Evolutionary conservation across 2,329 filamentous ascomycete genomes (phyloP).

Genomic region (Diplocarpon rosae): DNA sequence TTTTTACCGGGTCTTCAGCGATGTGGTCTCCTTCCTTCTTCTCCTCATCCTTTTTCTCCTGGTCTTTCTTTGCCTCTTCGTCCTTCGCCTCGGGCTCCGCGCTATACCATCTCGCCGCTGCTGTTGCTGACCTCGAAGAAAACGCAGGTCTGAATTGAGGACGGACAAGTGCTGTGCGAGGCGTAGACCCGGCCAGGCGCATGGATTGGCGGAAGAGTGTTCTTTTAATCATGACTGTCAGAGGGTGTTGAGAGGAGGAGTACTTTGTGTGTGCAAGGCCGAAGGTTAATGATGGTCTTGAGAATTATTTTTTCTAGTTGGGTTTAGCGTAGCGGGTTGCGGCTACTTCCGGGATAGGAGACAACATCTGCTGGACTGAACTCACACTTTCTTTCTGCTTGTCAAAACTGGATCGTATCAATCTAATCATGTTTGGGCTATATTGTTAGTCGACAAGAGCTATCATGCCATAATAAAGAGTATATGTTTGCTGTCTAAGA

Average conservation of each 20-base stretch:
- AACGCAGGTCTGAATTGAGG: slow-evolving; percentile 32
- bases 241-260: slow-evolving; percentile 2
- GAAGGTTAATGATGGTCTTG: slow-evolving; percentile 2
- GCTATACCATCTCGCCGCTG: slow-evolving; percentile 26
- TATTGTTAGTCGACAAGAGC: too few species aligned
- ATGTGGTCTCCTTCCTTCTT: slow-evolving; percentile 28
- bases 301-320: slow-evolving; percentile 7
- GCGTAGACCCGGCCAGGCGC: slow-evolving; percentile 29
- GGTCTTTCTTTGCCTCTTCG: slow-evolving; percentile 28
- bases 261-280: slow-evolving; percentile 11
- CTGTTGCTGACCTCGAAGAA: slow-evolving; percentile 17
- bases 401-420: too few species aligned
- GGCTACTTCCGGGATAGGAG: background rate
- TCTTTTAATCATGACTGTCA: slow-evolving; percentile 37
- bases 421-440: too few species aligned
- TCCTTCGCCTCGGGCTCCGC: slow-evolving; percentile 35
- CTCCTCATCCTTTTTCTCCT: slow-evolving; percentile 29
- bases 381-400: too few species aligned
- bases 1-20: slow-evolving; percentile 38
- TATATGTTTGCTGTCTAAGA: too few species aligned
- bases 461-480: too few species aligned
- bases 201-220: slow-evolving; percentile 37
- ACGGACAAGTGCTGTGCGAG: slow-evolving; percentile 19
- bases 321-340: slow-evolving; percentile 4
- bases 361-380: background rate